phyloP scores from a whole-genome alignment of 805 yeast genomes.

The Wickerhamiella alocasiicola region DNA sequence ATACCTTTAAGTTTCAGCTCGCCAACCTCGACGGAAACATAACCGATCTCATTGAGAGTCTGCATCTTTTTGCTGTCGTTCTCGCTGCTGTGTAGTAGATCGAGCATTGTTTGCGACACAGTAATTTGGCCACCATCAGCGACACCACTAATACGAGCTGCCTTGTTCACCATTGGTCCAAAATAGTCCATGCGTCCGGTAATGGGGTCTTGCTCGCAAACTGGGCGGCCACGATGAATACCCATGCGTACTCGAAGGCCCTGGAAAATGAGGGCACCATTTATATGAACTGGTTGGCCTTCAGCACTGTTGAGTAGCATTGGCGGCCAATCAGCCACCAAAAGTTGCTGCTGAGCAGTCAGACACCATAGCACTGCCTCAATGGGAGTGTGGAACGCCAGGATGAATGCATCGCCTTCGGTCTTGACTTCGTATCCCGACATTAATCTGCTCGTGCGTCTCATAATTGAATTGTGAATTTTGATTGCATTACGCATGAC shows the following conservation, averaged over 20 bases:
- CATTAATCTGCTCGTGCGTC: constrained; percentile 78
- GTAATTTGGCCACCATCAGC: constrained; percentile 99
- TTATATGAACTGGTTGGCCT: constrained; percentile 56
- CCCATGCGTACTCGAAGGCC: constrained; percentile 98
- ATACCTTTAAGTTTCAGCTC: constrained; percentile 86
- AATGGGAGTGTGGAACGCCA: constrained; percentile 85
- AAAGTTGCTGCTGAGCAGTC: constrained; percentile 71
- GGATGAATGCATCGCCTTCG: constrained; percentile 99
- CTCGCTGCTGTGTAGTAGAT: constrained; percentile 36
- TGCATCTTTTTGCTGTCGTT: constrained; percentile 1
- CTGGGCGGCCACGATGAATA: constrained; percentile 95
- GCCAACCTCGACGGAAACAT: constrained; percentile 57
- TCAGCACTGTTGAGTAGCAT: constrained; percentile 77
- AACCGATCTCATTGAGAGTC: constrained; percentile 51
- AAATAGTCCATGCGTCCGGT: constrained; percentile 97
- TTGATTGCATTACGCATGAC: constrained; percentile 97
- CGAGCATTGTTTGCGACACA: constrained; percentile 66
- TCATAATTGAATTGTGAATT: constrained; percentile 86
- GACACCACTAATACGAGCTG: constrained; percentile 83
- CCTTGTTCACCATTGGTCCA: constrained; percentile 96
- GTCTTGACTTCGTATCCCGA: constrained; percentile 98
- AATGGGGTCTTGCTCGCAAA: constrained; percentile 86
- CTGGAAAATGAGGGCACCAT: constrained; percentile 51
- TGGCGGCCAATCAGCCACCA: constrained; percentile 89
- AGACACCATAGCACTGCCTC: constrained; percentile 91